Evolutionary conservation across 441 rosid species (phyloP).

Genomic region (Adansonia rubrostipa): DNA sequence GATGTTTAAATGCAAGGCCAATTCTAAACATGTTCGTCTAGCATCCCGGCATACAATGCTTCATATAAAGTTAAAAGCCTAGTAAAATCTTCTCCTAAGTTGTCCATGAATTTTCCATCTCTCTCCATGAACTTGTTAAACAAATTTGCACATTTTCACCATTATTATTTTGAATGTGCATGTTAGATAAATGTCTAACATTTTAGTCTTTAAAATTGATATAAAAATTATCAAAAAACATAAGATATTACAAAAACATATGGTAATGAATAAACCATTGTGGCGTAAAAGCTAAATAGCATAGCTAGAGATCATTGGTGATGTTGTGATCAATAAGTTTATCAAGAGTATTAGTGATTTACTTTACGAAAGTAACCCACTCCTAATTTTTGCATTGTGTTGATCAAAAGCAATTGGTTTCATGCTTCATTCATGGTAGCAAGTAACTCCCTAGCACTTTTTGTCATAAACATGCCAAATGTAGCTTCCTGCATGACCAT

Average conservation of each 20-base stretch:
- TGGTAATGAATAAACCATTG: neutral
- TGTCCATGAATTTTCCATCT: neutral
- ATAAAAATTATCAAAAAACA: neutral
- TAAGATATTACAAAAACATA: neutral
- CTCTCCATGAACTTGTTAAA: conserved; percentile 10
- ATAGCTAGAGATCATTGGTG: neutral
- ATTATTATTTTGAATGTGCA: no score
- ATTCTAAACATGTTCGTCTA: neutral
- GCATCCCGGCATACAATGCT: neutral
- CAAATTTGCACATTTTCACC: neutral
- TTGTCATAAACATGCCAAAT: no score
- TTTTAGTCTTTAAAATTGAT: neutral
- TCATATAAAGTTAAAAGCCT: conserved; percentile 4
- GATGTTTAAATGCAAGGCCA: neutral
- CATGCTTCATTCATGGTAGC: neutral
- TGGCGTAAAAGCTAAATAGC: neutral
- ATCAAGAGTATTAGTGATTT: neutral
- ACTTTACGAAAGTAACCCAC: neutral
- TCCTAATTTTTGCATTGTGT: conserved; percentile 6
- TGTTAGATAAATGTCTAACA: neutral
- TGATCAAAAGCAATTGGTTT: neutral
- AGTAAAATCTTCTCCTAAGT: neutral
- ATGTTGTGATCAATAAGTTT: neutral
- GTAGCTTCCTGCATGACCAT: no score
- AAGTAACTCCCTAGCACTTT: neutral